These are phyloP conservation scores for Geotrichum carabidarum DNA, from an alignment of 1,139 yeast genomes.

Conservation along the genomic window DNA sequence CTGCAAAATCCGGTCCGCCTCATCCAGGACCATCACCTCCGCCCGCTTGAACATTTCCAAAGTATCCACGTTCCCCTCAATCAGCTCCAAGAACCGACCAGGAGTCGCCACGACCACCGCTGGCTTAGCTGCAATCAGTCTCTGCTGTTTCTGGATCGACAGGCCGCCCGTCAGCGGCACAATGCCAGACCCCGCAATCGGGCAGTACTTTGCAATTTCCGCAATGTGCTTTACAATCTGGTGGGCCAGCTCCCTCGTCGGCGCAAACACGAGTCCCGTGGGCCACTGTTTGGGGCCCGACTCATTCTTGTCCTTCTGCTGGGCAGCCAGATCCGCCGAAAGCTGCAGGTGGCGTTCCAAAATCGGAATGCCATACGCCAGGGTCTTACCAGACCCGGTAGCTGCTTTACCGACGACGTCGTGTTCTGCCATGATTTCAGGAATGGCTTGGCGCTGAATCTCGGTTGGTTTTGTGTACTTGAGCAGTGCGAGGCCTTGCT, in stretches of 20 bases:
- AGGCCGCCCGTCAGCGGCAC: conserved; percentile 92
- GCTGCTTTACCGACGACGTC: conserved; percentile 95
- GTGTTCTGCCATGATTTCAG: conserved; percentile 62
- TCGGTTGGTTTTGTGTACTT: conserved; percentile 71
- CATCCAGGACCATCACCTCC: conserved; percentile 79
- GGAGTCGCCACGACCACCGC: conserved; percentile 92
- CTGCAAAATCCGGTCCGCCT: conserved; percentile 93
- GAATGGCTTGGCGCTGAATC: conserved; percentile 75
- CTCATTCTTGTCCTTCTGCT: conserved; percentile 17
- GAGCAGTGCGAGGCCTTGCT: conserved; percentile 56
- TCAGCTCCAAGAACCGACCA: conserved; percentile 80
- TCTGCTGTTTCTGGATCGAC: conserved; percentile 85
- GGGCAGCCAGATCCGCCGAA: conserved; percentile 20
- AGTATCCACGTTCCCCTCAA: conserved; percentile 55
- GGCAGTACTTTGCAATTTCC: conserved; percentile 54
- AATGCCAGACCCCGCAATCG: conserved; percentile 50
- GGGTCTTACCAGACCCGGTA: conserved; percentile 96
- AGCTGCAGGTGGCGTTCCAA: conserved; percentile 49
- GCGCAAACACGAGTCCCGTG: conserved; percentile 79
- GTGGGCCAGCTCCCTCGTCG: conserved; percentile 94
- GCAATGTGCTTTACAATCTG: conserved; percentile 83
- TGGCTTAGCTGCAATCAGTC: conserved; percentile 68
- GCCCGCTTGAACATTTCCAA: conserved; percentile 55
- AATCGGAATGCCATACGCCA: conserved; percentile 94
- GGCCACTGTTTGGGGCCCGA: conserved; percentile 41